Conservation (phyloP, 129 eudicot genomes). For the Lonicera japonica region DNA sequence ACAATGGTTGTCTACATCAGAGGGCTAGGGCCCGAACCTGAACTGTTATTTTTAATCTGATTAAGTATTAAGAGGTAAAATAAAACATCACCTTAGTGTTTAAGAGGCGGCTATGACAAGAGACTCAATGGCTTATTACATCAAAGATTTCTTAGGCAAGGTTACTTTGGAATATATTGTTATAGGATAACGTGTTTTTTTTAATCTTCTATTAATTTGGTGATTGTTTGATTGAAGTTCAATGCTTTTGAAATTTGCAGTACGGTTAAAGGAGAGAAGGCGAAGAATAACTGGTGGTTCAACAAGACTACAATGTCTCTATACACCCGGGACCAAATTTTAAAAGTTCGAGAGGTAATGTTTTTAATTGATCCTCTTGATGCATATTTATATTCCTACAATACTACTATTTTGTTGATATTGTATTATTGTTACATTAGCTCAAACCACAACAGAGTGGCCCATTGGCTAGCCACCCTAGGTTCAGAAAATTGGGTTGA, state of each 20-base stretch:
- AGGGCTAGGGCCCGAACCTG: too few species aligned
- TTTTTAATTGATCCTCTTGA: not conserved
- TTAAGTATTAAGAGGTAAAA: too few species aligned
- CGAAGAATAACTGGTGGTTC: conserved; percentile 39
- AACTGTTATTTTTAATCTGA: too few species aligned
- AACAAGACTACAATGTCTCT: conserved; percentile 16
- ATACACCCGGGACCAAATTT: conserved; percentile 73
- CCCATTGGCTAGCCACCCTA: too few species aligned
- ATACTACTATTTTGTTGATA: not conserved
- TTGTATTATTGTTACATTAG: not conserved
- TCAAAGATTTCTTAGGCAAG: conserved; percentile 93
- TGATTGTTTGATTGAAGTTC: conserved; percentile 6
- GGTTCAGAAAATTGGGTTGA: too few species aligned
- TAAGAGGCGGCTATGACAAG: conserved; percentile 29
- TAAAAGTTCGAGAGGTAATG: conserved; percentile 84
- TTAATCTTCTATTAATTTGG: not conserved
- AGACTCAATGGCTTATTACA: conserved; percentile 60
- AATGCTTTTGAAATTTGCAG: conserved; percentile 29
- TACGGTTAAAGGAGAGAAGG: conserved; percentile 61
- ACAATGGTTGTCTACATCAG: too few species aligned
- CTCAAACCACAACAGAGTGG: too few species aligned
- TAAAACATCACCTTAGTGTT: too few species aligned
- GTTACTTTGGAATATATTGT: conserved; percentile 14
- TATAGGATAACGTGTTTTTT: not conserved
- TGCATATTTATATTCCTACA: not conserved